These are phyloP conservation scores for Warburgia ugandensis DNA, from an alignment of 164 flowering plant genomes.

Conservation along the genomic window DNA sequence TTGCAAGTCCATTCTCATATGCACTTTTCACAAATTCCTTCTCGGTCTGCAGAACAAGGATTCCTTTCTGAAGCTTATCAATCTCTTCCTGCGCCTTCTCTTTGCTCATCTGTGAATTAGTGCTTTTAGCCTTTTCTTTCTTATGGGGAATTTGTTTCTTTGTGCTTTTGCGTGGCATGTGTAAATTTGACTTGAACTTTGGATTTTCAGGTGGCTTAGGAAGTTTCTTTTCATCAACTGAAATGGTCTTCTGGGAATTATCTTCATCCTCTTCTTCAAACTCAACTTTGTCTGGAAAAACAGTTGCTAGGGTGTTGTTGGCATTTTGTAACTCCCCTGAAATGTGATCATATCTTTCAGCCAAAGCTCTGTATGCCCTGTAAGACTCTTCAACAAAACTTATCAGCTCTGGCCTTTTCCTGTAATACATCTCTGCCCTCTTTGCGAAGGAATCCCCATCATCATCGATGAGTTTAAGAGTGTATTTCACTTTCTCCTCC, in stretches of 20 bases:
- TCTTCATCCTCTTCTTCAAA: slow-evolving; percentile 41
- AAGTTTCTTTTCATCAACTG: slow-evolving; percentile 7
- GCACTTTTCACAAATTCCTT: slow-evolving; percentile 69
- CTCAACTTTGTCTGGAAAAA: slow-evolving; percentile 65
- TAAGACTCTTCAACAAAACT: slow-evolving; percentile 65
- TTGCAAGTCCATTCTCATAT: slow-evolving; percentile 42
- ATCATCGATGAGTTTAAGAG: slow-evolving; percentile 60
- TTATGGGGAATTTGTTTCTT: slow-evolving; percentile 18
- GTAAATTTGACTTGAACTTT: slow-evolving; percentile 15
- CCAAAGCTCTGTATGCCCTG: slow-evolving; percentile 70
- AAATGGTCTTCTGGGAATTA: background rate
- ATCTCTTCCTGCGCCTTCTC: slow-evolving; percentile 29
- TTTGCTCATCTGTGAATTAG: slow-evolving; percentile 19
- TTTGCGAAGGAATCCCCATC: slow-evolving; percentile 79
- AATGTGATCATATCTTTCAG: slow-evolving; percentile 76
- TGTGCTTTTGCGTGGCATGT: slow-evolving; percentile 23
- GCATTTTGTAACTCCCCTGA: slow-evolving; percentile 78
- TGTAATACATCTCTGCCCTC: slow-evolving; percentile 82
- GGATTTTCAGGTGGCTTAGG: slow-evolving; percentile 16
- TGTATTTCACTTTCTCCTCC: slow-evolving; percentile 64
- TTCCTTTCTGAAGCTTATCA: slow-evolving; percentile 58
- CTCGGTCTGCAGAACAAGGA: slow-evolving; percentile 65
- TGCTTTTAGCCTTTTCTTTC: slow-evolving; percentile 15
- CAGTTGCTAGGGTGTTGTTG: slow-evolving; percentile 71
- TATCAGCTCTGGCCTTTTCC: slow-evolving; percentile 71